These are phyloP conservation scores for Solanum medicagineum DNA, from an alignment of 257 asterid genomes.

Conservation along the genomic window DNA sequence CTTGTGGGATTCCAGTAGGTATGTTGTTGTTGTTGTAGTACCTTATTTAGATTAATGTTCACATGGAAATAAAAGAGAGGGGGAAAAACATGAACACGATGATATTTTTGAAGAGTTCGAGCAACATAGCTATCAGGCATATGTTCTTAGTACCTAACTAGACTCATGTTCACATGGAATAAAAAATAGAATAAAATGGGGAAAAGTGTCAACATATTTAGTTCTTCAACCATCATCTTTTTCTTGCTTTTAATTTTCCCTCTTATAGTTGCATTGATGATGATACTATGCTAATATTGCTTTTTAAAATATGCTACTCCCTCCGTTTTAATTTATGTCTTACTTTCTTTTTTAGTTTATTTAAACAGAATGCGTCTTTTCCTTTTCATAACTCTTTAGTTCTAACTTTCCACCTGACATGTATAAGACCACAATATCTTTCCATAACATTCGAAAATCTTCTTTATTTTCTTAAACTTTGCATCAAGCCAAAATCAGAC, in stretches of 20 bases:
- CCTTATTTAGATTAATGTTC: not conserved
- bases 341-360: not conserved
- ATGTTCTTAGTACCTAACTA: not conserved
- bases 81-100: fast-evolving
- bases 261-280: not conserved
- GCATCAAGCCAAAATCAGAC: no score
- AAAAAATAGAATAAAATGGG: not conserved
- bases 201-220: not conserved
- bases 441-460: no score
- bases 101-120: not conserved
- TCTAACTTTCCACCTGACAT: not conserved
- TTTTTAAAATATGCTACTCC: not conserved
- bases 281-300: not conserved
- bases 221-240: not conserved
- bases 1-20: no score
- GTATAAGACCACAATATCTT: not conserved
- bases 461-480: no score
- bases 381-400: not conserved
- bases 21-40: not conserved
- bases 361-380: not conserved
- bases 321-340: not conserved
- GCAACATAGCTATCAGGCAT: not conserved
- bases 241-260: not conserved
- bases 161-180: not conserved
- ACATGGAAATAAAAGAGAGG: not conserved